These are phyloP conservation scores for Saprolegnia diclina DNA, from an alignment of 352 stramenopile genomes.

Conservation along the genomic window DNA sequence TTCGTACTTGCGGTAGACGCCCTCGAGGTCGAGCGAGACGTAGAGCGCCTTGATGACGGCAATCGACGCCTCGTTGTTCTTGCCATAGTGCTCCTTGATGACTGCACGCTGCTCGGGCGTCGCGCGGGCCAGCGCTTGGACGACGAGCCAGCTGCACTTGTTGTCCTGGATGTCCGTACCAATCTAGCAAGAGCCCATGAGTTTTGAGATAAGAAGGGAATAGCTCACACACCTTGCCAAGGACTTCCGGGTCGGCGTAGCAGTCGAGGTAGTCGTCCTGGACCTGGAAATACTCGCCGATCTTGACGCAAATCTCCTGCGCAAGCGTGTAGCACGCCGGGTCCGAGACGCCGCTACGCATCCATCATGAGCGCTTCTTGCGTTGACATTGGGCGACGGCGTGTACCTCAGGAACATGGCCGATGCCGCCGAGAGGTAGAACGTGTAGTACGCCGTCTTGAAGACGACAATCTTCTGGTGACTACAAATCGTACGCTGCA, in stretches of 20 bases:
- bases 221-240: slow-evolving; percentile 71
- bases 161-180: slow-evolving; percentile 99
- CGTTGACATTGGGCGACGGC: neutral
- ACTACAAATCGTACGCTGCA: slow-evolving; percentile 28
- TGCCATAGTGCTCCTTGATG: slow-evolving; percentile 91
- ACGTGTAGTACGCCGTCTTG: slow-evolving; percentile 99
- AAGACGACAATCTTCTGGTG: slow-evolving; percentile 94
- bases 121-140: slow-evolving; percentile 77
- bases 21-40: slow-evolving; percentile 83
- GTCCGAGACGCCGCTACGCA: slow-evolving; percentile 72
- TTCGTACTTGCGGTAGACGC: slow-evolving; percentile 91
- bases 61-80: slow-evolving; percentile 67
- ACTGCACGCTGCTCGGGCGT: slow-evolving; percentile 17
- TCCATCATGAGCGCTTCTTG: neutral
- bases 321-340: slow-evolving; percentile 71
- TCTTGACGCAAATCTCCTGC: slow-evolving; percentile 92
- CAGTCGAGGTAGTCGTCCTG: slow-evolving; percentile 99
- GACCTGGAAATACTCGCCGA: slow-evolving; percentile 99
- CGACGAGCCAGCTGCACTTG: slow-evolving; percentile 98
- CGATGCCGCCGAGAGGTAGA: slow-evolving; percentile 95
- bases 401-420: slow-evolving; percentile 74
- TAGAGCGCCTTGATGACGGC: slow-evolving; percentile 94
- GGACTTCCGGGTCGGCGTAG: slow-evolving; percentile 90
- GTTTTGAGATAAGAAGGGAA: neutral
- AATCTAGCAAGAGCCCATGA: slow-evolving; percentile 35